Conservation (phyloP, 345 rosid species). For the Populus euphratica region DNA sequence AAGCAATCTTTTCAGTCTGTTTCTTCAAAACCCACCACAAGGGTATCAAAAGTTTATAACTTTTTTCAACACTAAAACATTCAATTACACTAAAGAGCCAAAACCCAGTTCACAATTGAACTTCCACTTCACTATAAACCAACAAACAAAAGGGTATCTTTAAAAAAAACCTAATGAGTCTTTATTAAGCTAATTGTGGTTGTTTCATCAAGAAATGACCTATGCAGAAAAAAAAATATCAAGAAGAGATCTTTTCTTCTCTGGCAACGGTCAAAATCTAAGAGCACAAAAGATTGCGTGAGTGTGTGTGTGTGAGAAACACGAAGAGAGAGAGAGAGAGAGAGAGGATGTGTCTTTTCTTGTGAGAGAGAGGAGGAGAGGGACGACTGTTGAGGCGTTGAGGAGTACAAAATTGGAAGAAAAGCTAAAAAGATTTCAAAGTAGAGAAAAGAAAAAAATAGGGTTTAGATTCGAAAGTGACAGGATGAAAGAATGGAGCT, state of each 20-base stretch:
- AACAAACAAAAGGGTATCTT: neutral
- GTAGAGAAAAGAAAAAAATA: neutral
- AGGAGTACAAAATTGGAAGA: neutral
- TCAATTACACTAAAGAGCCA: neutral
- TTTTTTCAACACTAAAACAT: conserved; percentile 10
- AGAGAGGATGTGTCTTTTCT: neutral
- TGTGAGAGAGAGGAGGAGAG: neutral
- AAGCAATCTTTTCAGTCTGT: conserved; percentile 4
- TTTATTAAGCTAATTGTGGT: neutral
- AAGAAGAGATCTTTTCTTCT: neutral
- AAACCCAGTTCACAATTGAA: neutral
- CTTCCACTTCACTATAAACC: neutral
- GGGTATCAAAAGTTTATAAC: conserved; percentile 15
- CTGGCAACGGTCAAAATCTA: conserved; percentile 13
- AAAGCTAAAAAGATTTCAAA: neutral
- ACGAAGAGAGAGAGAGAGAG: neutral
- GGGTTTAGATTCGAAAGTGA: neutral
- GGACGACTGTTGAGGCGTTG: neutral
- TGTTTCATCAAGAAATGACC: neutral
- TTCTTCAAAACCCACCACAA: conserved; percentile 15
- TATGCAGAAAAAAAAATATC: neutral
- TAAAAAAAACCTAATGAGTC: neutral
- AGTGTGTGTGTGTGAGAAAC: neutral
- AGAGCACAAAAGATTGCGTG: neutral
- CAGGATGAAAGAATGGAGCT: neutral